Evolutionary conservation across 2,329 filamentous ascomycete genomes (phyloP).

Genomic region (Phaeoacremonium minimum): DNA sequence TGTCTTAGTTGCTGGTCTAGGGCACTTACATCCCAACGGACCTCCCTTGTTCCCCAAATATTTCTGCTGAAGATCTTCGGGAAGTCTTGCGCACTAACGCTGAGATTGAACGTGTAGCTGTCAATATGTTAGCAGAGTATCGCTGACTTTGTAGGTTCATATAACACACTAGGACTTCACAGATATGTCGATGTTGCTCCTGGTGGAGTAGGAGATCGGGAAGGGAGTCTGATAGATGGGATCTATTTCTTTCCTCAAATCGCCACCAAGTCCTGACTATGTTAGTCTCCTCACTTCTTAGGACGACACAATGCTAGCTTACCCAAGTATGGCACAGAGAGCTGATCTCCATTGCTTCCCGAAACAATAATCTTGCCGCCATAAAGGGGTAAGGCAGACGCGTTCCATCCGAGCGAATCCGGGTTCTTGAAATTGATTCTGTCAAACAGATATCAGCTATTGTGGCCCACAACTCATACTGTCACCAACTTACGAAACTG

Average conservation of each 20-base stretch:
- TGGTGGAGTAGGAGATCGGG: constrained; percentile 10
- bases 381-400: constrained; percentile 23
- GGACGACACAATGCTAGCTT: constrained; percentile 8
- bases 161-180: constrained; percentile 1
- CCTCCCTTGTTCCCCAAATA: constrained; percentile 18
- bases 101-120: constrained; percentile 20
- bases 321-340: constrained; percentile 26
- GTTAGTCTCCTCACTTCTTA: too few species aligned
- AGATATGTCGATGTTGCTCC: constrained; percentile 2
- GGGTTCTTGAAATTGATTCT: constrained; percentile 19
- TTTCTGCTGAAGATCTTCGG: constrained; percentile 18
- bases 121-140: neutral
- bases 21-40: constrained; percentile 22
- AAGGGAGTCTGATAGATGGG: constrained; percentile 10
- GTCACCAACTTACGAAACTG: constrained; percentile 10
- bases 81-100: constrained; percentile 17
- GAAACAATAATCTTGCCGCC: constrained; percentile 25
- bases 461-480: neutral
- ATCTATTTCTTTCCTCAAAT: constrained; percentile 10
- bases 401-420: constrained; percentile 14
- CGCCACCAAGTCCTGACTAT: constrained; percentile 12
- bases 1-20: too few species aligned
- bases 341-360: constrained; percentile 22
- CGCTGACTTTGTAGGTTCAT: neutral
- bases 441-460: too few species aligned